Conservation (phyloP, 768 basidiomycete genomes). For the Peribolospora kevripleyi region DNA sequence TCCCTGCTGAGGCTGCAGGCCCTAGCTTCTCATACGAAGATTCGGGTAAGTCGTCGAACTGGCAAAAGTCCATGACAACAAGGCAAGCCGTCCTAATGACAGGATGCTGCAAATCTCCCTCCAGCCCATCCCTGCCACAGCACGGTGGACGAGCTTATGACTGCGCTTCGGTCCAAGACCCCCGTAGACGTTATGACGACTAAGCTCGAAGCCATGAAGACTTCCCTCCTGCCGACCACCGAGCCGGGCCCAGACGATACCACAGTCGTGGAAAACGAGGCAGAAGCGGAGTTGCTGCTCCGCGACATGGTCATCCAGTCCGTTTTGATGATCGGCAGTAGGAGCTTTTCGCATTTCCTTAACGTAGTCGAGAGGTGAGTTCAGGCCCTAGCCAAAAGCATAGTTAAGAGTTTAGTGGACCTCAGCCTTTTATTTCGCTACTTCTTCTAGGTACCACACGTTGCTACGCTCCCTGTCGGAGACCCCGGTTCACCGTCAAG, state of each 20-base stretch:
- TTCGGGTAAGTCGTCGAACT: conserved; percentile 28
- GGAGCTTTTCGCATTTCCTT: conserved; percentile 91
- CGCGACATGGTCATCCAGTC: conserved; percentile 68
- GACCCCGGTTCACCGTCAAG: conserved; percentile 25
- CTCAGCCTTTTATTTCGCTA: too few relatives aligned
- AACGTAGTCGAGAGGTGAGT: conserved; percentile 93
- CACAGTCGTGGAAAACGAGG: conserved; percentile 18
- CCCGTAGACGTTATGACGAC: too few relatives aligned
- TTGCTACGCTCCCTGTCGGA: conserved; percentile 29
- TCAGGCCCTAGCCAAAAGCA: conserved; percentile 6
- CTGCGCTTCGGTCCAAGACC: too few relatives aligned
- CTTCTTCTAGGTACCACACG: conserved; percentile 19
- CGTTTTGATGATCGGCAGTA: conserved; percentile 67
- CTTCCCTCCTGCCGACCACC: background rate
- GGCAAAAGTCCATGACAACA: conserved; percentile 15
- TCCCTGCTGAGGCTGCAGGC: conserved; percentile 46
- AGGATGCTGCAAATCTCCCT: too few relatives aligned
- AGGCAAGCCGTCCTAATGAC: conserved; percentile 9
- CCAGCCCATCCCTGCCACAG: too few relatives aligned
- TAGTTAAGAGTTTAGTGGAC: too few relatives aligned
- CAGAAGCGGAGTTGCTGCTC: conserved; percentile 40
- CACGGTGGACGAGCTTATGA: too few relatives aligned
- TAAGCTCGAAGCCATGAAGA: too few relatives aligned
- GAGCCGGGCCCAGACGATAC: background rate
- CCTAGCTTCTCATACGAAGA: conserved; percentile 67